A percentile compares a stretch with the other conserved stretches of the same genome.
Conservation (phyloP, 1,284 basidiomycete genomes). For the Phellopilus nigrolimitatus region DNA sequence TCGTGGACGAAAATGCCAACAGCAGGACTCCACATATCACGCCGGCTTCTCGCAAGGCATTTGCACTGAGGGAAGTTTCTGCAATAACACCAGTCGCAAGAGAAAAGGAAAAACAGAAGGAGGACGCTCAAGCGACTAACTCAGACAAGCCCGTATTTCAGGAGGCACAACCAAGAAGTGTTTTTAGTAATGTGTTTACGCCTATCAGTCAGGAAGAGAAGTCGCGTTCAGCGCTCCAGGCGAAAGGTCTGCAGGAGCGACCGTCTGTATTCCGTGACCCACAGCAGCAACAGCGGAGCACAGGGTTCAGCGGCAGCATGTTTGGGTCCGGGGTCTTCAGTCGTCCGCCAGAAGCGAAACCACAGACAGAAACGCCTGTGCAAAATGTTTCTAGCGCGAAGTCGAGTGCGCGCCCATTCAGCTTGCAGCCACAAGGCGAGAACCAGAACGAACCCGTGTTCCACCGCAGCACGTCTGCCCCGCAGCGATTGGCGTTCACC, state of each 20-base stretch:
- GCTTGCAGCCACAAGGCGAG: conserved; percentile 3
- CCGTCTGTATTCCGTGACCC: conserved; percentile 54
- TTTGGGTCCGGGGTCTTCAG: conserved; percentile 50
- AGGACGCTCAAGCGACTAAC: background rate
- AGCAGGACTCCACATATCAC: conserved; percentile 12
- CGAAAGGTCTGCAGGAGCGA: conserved; percentile 23
- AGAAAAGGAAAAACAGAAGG: background rate
- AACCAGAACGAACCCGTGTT: conserved; percentile 13
- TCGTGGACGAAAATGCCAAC: conserved; percentile 14
- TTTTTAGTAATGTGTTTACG: conserved; percentile 22
- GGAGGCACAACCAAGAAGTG: conserved; percentile 1
- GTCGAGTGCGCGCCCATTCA: background rate
- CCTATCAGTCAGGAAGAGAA: conserved; percentile 21
- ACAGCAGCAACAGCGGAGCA: conserved; percentile 29
- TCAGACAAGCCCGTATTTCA: background rate
- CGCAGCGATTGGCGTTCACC: conserved; percentile 4
- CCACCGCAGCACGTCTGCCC: conserved; percentile 11
- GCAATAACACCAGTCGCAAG: background rate
- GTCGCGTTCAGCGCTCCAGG: conserved; percentile 20
- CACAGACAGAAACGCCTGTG: background rate
- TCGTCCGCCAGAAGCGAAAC: conserved; percentile 38
- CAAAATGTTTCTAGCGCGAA: conserved; percentile 35
- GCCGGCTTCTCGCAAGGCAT: conserved; percentile 13
- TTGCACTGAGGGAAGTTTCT: conserved; percentile 14
- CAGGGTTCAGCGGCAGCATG: background rate